These are phyloP conservation scores for Geranium incanum DNA, from an alignment of 441 rosid genomes.

Conservation along the genomic window DNA sequence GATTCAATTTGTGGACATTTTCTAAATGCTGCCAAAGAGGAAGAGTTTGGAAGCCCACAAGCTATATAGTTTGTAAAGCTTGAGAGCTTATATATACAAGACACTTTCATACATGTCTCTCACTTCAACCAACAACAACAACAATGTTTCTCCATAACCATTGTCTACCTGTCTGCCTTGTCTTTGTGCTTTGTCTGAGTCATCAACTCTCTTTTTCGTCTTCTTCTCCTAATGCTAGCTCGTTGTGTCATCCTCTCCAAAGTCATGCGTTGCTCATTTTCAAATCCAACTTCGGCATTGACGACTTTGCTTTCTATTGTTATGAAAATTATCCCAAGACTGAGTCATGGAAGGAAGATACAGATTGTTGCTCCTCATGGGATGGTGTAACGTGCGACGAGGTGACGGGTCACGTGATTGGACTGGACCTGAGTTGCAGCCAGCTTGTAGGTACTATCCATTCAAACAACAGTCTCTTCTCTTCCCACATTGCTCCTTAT, in stretches of 20 bases:
- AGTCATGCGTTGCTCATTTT: background rate
- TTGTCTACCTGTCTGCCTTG: too few species aligned
- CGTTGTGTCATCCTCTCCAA: background rate
- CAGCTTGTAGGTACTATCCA: conserved; percentile 18
- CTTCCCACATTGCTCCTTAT: background rate
- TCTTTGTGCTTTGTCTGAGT: background rate
- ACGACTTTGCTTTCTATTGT: background rate
- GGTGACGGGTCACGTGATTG: conserved; percentile 17
- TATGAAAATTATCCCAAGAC: background rate
- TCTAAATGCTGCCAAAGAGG: too few species aligned
- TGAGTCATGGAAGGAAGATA: background rate
- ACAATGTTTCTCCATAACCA: too few species aligned
- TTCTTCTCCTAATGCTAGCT: background rate
- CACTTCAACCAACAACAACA: too few species aligned
- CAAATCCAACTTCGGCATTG: background rate
- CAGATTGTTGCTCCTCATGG: background rate
- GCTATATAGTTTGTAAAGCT: too few species aligned
- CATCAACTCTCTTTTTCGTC: too few species aligned
- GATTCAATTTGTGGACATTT: too few species aligned
- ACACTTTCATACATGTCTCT: too few species aligned
- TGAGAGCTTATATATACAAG: too few species aligned
- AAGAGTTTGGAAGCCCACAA: too few species aligned
- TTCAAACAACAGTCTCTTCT: conserved; percentile 21
- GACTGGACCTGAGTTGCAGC: conserved; percentile 20
- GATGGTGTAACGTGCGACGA: background rate